Conservation (phyloP, 1,284 basidiomycete species). For the Naganishia cerealis region DNA sequence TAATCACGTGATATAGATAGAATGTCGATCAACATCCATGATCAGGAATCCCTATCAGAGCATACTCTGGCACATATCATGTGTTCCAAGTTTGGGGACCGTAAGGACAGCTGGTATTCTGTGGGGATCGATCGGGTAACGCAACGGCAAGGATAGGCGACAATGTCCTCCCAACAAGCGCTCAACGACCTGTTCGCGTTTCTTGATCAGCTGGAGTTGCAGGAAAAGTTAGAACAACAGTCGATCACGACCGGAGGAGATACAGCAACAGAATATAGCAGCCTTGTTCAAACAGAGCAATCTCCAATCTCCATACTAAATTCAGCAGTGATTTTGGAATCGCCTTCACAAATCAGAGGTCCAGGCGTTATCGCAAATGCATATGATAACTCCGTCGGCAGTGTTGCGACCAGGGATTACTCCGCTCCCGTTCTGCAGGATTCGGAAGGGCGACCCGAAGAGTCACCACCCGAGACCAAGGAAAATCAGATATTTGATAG, state of each 20-base stretch:
- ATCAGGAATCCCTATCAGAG: not conserved
- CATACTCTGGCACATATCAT: not conserved
- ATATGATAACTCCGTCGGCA: not conserved
- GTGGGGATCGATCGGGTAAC: not conserved
- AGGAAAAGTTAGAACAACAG: slow-evolving; percentile 9
- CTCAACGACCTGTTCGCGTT: slow-evolving; percentile 25
- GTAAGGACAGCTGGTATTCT: not conserved
- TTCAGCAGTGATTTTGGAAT: not conserved
- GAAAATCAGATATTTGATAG: not conserved
- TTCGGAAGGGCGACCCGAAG: not conserved
- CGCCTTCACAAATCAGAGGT: not conserved
- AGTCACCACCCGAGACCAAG: not conserved
- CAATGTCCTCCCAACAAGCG: slow-evolving; percentile 8
- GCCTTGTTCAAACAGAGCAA: not conserved
- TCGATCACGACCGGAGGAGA: not conserved
- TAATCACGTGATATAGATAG: too few species aligned
- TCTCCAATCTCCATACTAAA: not conserved
- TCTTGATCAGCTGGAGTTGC: slow-evolving; percentile 18
- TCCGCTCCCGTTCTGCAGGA: not conserved
- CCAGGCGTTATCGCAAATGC: not conserved
- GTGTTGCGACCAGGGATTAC: not conserved
- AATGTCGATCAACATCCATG: too few species aligned
- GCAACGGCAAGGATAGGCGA: not conserved
- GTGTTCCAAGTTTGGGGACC: not conserved
- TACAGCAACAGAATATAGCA: not conserved